Evolutionary conservation across 2,329 filamentous ascomycete species (phyloP), one percentile per base, ranked within the genome.

Genomic region (Fusarium brevicatenulatum): DNA sequence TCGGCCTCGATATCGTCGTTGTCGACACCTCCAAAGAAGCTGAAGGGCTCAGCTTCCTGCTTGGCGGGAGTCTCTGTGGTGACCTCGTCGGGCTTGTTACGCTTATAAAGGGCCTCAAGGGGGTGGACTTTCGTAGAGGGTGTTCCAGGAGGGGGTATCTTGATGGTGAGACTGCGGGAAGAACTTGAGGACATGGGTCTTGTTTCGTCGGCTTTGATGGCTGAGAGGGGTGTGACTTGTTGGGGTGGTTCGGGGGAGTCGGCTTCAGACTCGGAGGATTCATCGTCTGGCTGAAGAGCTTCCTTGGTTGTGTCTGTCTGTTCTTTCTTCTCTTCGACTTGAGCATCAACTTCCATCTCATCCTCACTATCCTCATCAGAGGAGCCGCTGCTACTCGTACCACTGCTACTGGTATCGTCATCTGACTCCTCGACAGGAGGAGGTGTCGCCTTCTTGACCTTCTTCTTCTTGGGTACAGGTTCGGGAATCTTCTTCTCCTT

Each of bases 51-150:
- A 80, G 89, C 67, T 84, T 88, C 73, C 77, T 88, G 73, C 77
- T 85, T 68, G 66, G 77, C 69, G 40, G 80, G 72, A 1, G 78
- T 72, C 40, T 73, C 57, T 76, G 84, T 32, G 71, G 82, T 56
- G 76, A 83, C 73, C 68, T 80, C 81, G 8, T 81, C 81, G 37
- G 84, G 81, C 40, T 89, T 87, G 36, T 89, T 82, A 9, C 90
- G 90, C 83, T 98, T 98, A 87, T 97, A 99, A 5, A 98, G 88
- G 1, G 94, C 94, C 84, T 98, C 95, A 4, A 98, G 87, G 1
- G 96, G 95, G 75, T 98, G 95, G 1, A 97, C 85, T 65, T 82
- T 81, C 70, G 88, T 85, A 56, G 82, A 80, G 2, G 87, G 84
- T 10, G 85, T 85, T 60, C 81, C 69, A 25, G 85, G 83, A 34